phyloP scores from a whole-genome alignment of 73 alveolate genomes.

The Vitrella brassicaformis region DNA sequence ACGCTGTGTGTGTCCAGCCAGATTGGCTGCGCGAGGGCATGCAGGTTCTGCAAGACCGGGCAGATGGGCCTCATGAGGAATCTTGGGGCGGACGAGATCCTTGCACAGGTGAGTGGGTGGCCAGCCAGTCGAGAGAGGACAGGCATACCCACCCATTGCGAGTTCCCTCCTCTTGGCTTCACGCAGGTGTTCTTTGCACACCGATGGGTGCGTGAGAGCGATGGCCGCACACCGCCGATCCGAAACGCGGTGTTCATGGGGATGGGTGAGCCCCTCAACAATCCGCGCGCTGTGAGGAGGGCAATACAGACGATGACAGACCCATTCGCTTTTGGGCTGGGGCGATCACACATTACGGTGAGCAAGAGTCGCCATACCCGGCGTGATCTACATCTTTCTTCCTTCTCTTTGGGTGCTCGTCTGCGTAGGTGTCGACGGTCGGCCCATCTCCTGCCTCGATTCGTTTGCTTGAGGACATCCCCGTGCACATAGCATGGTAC shows the following conservation, averaged over 20 bases:
- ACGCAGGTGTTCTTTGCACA: not conserved
- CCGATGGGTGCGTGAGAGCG: not conserved
- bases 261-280: slow-evolving; percentile 29
- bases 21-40: slow-evolving; percentile 23
- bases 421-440: slow-evolving; percentile 21
- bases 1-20: not conserved
- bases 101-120: slow-evolving; percentile 13
- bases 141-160: not conserved
- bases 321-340: slow-evolving; percentile 5
- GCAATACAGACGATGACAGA: slow-evolving; percentile 14
- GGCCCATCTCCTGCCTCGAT: slow-evolving; percentile 13
- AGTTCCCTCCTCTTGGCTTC: not conserved
- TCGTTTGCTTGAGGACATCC: not conserved
- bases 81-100: slow-evolving; percentile 17
- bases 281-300: not conserved
- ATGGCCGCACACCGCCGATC: not conserved
- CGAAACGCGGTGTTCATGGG: slow-evolving; percentile 25
- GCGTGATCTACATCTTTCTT: too few species aligned
- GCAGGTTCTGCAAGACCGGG: slow-evolving; percentile 24
- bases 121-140: not conserved
- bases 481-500: too few species aligned
- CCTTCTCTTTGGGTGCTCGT: too few species aligned
- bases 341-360: slow-evolving; percentile 5
- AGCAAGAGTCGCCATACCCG: too few species aligned
- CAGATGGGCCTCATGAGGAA: slow-evolving; percentile 22